Conservation (phyloP, 2,329 filamentous ascomycete species). For the Dactylellina cionopaga region DNA sequence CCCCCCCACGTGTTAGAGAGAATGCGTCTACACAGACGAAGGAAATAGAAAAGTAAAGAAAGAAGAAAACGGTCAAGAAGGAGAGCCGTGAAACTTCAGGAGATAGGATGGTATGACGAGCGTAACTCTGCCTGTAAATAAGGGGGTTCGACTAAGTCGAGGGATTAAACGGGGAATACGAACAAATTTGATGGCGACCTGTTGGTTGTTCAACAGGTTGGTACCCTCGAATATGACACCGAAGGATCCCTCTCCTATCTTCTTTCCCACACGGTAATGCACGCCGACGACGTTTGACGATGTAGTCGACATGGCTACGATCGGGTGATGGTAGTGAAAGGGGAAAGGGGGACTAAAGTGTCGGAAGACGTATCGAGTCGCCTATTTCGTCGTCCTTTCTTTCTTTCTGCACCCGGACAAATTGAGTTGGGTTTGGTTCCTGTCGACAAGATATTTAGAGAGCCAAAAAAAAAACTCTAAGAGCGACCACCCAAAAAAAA, state of each 20-base stretch:
- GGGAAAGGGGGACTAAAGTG: constrained; percentile 7
- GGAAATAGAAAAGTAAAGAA: neutral
- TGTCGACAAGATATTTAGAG: constrained; percentile 7
- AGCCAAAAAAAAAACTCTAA: neutral
- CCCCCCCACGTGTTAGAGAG: constrained; percentile 25
- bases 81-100: too few species aligned
- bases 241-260: constrained; percentile 98
- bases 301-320: constrained; percentile 50
- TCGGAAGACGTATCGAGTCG: constrained; percentile 52
- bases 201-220: constrained; percentile 97
- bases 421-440: constrained; percentile 23
- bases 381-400: constrained; percentile 18
- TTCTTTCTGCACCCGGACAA: constrained; percentile 21
- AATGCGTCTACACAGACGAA: neutral
- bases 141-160: constrained; percentile 19
- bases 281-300: constrained; percentile 98
- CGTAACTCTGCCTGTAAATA: too few species aligned
- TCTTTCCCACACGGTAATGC: constrained; percentile 98
- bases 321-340: constrained; percentile 82
- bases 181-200: constrained; percentile 99
- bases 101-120: too few species aligned
- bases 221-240: constrained; percentile 99
- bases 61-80: constrained; percentile 4
- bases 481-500: neutral
- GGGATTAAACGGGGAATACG: constrained; percentile 61